Conservation (phyloP, 768 basidiomycete genomes). For the Coprinopsis strossmayeri region DNA sequence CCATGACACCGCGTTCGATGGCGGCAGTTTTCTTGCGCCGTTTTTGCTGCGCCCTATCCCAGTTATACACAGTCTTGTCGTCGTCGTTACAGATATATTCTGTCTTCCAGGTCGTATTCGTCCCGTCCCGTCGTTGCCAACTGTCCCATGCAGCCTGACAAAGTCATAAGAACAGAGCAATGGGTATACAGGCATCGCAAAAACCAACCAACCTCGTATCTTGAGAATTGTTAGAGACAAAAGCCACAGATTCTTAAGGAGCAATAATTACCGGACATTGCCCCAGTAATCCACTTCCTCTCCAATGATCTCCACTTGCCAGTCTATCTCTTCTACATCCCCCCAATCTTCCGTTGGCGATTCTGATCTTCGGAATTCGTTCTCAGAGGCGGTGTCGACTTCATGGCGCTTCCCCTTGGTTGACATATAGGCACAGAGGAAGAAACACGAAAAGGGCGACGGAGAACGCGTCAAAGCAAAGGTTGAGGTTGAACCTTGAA, state of each 20-base stretch:
- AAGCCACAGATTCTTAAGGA: neutral
- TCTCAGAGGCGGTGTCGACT: too few species aligned
- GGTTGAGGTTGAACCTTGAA: too few species aligned
- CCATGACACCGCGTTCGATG: conserved; percentile 28
- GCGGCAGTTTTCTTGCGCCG: conserved; percentile 22
- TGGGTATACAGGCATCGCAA: too few species aligned
- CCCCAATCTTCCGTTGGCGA: conserved; percentile 13
- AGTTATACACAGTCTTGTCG: conserved; percentile 18
- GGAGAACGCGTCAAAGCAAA: too few species aligned
- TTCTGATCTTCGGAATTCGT: too few species aligned
- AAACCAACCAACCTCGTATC: conserved; percentile 23
- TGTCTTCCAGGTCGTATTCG: conserved; percentile 49
- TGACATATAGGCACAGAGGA: too few species aligned
- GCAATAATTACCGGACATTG: conserved; percentile 21
- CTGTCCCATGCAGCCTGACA: conserved; percentile 44
- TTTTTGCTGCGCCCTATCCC: conserved; percentile 27
- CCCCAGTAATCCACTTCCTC: conserved; percentile 31
- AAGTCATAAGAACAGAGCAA: neutral
- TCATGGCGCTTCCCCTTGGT: too few species aligned
- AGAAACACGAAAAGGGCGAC: too few species aligned
- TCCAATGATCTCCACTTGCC: conserved; percentile 30
- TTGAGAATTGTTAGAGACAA: conserved; percentile 9
- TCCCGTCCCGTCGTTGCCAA: conserved; percentile 45
- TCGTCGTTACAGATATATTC: conserved; percentile 19
- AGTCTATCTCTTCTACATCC: conserved; percentile 17